These are phyloP conservation scores for Clavispora phyllophila DNA, from an alignment of 805 yeast species.

Conservation along the genomic window DNA sequence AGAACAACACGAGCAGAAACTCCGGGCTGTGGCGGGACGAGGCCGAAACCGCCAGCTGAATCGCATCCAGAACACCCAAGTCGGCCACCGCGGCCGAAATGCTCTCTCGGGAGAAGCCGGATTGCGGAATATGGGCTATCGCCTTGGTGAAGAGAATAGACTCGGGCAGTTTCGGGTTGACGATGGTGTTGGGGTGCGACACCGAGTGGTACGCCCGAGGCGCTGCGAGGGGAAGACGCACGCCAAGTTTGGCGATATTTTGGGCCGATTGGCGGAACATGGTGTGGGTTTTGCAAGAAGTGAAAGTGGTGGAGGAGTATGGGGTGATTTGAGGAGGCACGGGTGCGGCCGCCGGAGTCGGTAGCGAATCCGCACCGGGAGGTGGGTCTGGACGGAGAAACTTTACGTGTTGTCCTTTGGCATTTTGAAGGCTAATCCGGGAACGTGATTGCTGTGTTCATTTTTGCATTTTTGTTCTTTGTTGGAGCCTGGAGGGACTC, in stretches of 20 bases:
- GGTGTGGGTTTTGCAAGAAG: background rate
- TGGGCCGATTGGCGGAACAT: background rate
- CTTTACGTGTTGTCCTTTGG: too few species aligned
- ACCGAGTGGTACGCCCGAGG: constrained; percentile 28
- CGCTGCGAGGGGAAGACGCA: background rate
- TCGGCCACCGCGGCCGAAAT: constrained; percentile 46
- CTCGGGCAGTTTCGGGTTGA: constrained; percentile 32
- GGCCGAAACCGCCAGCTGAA: constrained; percentile 36
- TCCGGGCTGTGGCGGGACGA: constrained; percentile 26
- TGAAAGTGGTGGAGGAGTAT: background rate
- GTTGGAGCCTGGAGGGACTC: too few species aligned
- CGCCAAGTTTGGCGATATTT: background rate
- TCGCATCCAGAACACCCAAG: constrained; percentile 48
- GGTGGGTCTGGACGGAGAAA: too few species aligned
- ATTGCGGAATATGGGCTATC: constrained; percentile 40
- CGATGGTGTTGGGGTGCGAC: constrained; percentile 33
- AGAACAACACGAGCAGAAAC: constrained; percentile 50
- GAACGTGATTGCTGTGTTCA: too few species aligned
- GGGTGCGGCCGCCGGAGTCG: too few species aligned
- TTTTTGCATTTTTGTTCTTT: too few species aligned
- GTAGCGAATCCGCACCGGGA: too few species aligned
- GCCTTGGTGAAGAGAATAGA: constrained; percentile 36
- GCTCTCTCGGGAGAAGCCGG: constrained; percentile 48
- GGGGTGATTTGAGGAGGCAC: background rate
- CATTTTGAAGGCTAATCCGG: too few species aligned